Evolutionary conservation across 176 grass and related monocot genomes (phyloP).

Genomic region (Zoysia pacifica): DNA sequence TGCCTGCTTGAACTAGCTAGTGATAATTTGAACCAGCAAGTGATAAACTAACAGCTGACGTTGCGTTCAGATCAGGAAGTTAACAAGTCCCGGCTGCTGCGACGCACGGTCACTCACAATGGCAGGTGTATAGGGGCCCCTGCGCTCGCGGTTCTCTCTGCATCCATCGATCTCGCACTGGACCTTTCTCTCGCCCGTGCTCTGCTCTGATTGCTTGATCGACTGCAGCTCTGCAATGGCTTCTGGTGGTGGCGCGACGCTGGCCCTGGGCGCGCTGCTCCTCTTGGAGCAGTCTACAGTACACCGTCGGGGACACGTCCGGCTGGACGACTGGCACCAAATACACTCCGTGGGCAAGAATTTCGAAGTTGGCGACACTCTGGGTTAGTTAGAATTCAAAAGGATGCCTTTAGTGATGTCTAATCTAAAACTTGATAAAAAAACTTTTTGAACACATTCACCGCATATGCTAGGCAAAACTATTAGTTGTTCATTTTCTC

Average conservation of each 20-base stretch:
- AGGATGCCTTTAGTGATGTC: too few relatives aligned
- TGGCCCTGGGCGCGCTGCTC: constrained; percentile 51
- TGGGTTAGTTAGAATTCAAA: constrained; percentile 46
- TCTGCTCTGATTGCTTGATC: background rate
- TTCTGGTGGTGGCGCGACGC: constrained; percentile 14
- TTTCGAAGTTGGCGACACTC: constrained; percentile 48
- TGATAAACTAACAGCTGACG: constrained; percentile 1
- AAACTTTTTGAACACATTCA: too few relatives aligned
- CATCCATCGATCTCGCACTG: background rate
- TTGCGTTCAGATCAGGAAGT: background rate
- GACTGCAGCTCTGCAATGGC: constrained; percentile 35
- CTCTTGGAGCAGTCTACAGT: constrained; percentile 37
- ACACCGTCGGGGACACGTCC: constrained; percentile 72
- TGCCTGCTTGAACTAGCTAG: too few relatives aligned
- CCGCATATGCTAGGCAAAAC: too few relatives aligned
- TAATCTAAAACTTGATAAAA: too few relatives aligned
- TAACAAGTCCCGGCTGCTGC: constrained; percentile 16
- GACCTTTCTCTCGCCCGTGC: background rate
- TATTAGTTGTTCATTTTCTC: too few relatives aligned
- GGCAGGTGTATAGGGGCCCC: constrained; percentile 43
- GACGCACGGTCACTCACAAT: constrained; percentile 20
- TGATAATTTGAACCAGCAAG: too few relatives aligned
- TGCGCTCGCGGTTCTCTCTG: background rate
- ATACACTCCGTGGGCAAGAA: constrained; percentile 76
- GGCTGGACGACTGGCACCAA: constrained; percentile 66